Percentiles rank a stretch among this genome's conserved stretches.
Conservation (phyloP, 495 filamentous ascomycete genomes). For the Trichoderma parareesei region DNA sequence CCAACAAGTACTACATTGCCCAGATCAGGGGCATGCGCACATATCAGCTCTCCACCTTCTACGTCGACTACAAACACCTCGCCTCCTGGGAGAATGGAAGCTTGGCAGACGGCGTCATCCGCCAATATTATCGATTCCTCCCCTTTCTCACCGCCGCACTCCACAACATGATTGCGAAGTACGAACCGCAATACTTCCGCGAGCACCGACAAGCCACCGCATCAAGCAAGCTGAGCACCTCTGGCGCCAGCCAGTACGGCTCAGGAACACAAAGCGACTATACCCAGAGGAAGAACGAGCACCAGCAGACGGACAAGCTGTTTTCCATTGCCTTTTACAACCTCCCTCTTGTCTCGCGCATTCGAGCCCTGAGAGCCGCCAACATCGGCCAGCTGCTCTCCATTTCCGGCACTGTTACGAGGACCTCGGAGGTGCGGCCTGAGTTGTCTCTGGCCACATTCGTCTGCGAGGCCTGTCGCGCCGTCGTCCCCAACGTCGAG, state of each 20-base stretch:
- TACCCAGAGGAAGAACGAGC: constrained; percentile 61
- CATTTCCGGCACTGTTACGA: constrained; percentile 91
- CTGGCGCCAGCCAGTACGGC: constrained; percentile 55
- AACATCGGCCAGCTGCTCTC: constrained; percentile 89
- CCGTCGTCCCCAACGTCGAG: constrained; percentile 79
- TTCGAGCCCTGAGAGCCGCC: constrained; percentile 81
- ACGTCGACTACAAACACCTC: constrained; percentile 91
- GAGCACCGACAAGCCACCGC: constrained; percentile 73
- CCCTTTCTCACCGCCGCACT: constrained; percentile 86
- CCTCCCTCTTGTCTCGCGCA: constrained; percentile 81
- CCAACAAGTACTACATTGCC: constrained; percentile 91
- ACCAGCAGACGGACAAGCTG: constrained; percentile 93
- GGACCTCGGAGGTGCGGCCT: constrained; percentile 92
- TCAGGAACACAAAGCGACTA: constrained; percentile 56
- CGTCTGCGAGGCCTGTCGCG: constrained; percentile 76
- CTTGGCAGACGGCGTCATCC: constrained; percentile 74
- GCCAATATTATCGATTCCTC: constrained; percentile 89
- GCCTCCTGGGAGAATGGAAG: constrained; percentile 59
- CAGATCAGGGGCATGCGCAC: constrained; percentile 85
- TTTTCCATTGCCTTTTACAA: constrained; percentile 97
- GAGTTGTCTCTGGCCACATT: constrained; percentile 92
- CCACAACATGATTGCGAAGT: constrained; percentile 87
- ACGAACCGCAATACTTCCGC: constrained; percentile 89
- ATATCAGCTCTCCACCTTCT: constrained; percentile 87
- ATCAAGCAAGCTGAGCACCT: constrained; percentile 55